Evolutionary conservation across 306 rosid species (phyloP).

Genomic region (Dryas alaskensis): DNA sequence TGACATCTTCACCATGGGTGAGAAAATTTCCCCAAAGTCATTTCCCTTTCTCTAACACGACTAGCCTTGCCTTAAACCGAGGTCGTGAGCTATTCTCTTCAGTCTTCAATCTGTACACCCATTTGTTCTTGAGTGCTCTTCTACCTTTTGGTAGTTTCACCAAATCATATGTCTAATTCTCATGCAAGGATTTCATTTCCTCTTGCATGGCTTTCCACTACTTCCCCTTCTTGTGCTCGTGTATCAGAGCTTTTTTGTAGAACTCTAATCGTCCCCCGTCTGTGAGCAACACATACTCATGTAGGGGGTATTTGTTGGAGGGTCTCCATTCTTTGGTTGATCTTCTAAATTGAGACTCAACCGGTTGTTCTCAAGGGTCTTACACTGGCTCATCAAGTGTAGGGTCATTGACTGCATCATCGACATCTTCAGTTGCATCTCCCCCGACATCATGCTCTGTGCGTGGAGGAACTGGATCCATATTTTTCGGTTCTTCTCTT

Average conservation of each 20-base stretch:
- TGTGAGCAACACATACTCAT: background rate
- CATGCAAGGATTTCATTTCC: background rate
- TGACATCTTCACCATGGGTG: background rate
- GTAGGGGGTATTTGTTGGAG: background rate
- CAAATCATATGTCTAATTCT: background rate
- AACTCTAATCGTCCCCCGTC: background rate
- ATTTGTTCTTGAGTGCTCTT: background rate
- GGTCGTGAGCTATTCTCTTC: background rate
- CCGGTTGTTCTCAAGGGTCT: background rate
- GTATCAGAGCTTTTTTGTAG: background rate
- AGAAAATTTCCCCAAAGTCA: constrained; percentile 8
- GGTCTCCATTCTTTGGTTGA: background rate
- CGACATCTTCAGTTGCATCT: too few relatives aligned
- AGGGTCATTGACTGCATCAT: too few relatives aligned
- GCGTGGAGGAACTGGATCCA: too few relatives aligned
- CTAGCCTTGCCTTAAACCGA: background rate
- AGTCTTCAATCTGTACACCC: background rate
- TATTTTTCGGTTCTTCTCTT: too few relatives aligned
- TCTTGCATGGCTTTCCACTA: background rate
- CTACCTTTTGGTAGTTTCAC: background rate
- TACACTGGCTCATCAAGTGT: too few relatives aligned
- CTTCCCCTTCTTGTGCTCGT: background rate
- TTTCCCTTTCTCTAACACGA: background rate
- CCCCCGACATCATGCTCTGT: too few relatives aligned
- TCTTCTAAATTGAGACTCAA: background rate